These are phyloP conservation scores for Daedaleopsis nitida DNA, from an alignment of 768 basidiomycete species.

Conservation along the genomic window DNA sequence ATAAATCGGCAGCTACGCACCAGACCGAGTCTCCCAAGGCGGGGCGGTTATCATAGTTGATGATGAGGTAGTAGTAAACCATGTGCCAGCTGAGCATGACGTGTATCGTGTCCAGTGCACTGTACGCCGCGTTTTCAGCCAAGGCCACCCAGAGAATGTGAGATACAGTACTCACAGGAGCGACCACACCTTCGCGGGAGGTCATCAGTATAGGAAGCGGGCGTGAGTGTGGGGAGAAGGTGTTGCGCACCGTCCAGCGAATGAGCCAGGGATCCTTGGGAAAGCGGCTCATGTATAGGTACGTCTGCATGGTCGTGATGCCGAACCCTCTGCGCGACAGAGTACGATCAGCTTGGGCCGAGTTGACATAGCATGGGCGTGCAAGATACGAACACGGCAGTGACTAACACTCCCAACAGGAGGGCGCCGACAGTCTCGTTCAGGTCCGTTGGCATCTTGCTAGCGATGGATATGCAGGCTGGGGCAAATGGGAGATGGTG, in stretches of 20 bases:
- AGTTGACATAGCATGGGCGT: too few species aligned
- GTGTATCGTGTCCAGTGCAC: constrained; percentile 10
- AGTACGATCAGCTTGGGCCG: background rate
- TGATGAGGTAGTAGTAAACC: constrained; percentile 20
- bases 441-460: background rate
- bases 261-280: constrained; percentile 13
- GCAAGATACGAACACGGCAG: constrained; percentile 7
- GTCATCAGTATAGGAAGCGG: background rate
- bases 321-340: constrained; percentile 9
- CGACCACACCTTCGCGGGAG: constrained; percentile 8
- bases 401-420: constrained; percentile 11
- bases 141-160: background rate
- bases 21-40: constrained; percentile 14
- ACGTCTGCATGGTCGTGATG: constrained; percentile 16
- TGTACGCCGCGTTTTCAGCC: background rate
- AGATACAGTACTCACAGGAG: constrained; percentile 1
- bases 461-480: too few species aligned
- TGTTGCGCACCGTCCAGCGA: constrained; percentile 9
- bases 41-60: constrained; percentile 12
- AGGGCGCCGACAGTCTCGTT: constrained; percentile 16
- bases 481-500: too few species aligned
- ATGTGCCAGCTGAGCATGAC: constrained; percentile 16
- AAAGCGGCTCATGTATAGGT: constrained; percentile 8
- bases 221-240: too few species aligned
- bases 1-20: too few species aligned